phyloP scores from a whole-genome alignment of 208 protist species.

The Leishmania aethiopica region DNA sequence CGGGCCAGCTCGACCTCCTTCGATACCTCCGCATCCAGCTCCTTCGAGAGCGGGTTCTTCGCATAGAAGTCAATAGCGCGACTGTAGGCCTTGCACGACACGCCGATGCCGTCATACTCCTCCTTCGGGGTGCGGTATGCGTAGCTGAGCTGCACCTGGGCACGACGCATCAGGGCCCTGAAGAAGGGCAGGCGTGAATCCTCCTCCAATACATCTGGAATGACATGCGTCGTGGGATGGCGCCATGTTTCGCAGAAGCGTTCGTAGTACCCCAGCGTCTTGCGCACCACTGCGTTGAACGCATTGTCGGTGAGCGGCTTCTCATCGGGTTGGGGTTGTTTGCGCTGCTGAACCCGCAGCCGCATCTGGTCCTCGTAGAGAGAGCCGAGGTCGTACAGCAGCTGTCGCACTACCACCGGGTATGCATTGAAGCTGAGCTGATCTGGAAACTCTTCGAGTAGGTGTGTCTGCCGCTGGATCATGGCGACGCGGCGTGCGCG shows the following conservation, averaged over 20 bases:
- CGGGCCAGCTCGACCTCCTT: slow-evolving; percentile 37
- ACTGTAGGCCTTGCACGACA: slow-evolving; percentile 52
- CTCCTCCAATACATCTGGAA: slow-evolving; percentile 67
- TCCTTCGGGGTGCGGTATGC: slow-evolving; percentile 50
- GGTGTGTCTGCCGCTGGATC: slow-evolving; percentile 62
- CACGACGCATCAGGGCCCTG: slow-evolving; percentile 69
- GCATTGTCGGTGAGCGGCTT: slow-evolving; percentile 68
- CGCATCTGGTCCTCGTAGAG: slow-evolving; percentile 75
- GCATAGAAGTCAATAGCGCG: slow-evolving; percentile 64
- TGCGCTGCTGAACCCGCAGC: slow-evolving; percentile 70
- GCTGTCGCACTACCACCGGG: slow-evolving; percentile 73
- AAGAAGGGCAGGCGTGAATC: slow-evolving; percentile 84
- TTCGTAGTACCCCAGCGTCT: slow-evolving; percentile 54
- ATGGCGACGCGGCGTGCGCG: slow-evolving; percentile 71
- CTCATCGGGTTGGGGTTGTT: slow-evolving; percentile 36
- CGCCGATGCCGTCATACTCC: slow-evolving; percentile 79
- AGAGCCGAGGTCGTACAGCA: slow-evolving; percentile 83
- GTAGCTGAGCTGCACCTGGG: slow-evolving; percentile 64
- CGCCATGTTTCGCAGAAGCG: slow-evolving; percentile 87
- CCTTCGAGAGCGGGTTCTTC: slow-evolving; percentile 41
- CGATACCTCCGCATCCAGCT: slow-evolving; percentile 24
- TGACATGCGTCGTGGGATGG: slow-evolving; percentile 40
- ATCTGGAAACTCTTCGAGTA: slow-evolving; percentile 70
- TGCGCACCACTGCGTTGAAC: slow-evolving; percentile 70
- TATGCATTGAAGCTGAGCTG: slow-evolving; percentile 92